Evolutionary conservation across 1,139 yeast genomes (phyloP).

Genomic region (Geotrichum siamense): DNA sequence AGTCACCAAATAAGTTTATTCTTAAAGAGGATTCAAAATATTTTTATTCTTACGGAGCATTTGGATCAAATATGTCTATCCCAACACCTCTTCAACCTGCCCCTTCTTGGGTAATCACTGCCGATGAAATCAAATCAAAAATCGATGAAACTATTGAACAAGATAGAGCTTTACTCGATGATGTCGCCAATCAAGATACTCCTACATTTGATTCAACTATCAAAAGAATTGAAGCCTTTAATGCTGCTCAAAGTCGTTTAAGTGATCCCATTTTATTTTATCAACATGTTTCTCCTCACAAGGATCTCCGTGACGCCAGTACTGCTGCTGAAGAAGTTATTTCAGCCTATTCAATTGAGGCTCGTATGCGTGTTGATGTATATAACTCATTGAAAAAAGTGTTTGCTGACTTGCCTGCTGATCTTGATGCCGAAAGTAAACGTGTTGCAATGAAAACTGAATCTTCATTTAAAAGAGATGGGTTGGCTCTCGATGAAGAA

Average conservation of each 20-base stretch:
- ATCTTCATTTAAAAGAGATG: conserved; percentile 54
- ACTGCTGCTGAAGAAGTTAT: conserved; percentile 52
- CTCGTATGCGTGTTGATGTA: conserved; percentile 60
- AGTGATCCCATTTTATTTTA: conserved; percentile 54
- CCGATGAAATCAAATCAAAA: conserved; percentile 42
- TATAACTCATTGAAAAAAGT: conserved; percentile 52
- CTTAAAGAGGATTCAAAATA: conserved; percentile 1
- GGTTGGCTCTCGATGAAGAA: conserved; percentile 53
- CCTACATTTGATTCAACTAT: conserved; percentile 55
- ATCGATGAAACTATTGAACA: conserved; percentile 32
- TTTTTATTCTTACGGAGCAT: conserved; percentile 3
- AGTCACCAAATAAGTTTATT: not conserved
- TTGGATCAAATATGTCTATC: conserved; percentile 9
- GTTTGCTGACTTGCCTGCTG: conserved; percentile 29
- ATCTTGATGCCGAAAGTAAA: conserved; percentile 48
- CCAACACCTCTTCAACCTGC: conserved; percentile 40
- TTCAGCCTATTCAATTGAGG: conserved; percentile 53
- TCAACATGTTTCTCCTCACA: conserved; percentile 59
- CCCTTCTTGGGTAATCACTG: conserved; percentile 58
- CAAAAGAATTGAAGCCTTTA: conserved; percentile 18
- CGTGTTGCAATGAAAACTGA: conserved; percentile 53
- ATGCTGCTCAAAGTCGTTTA: conserved; percentile 12
- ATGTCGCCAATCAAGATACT: conserved; percentile 41
- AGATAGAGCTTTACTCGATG: conserved; percentile 46
- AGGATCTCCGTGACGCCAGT: conserved; percentile 63